These are phyloP conservation scores for Fraxinus ornus DNA, from an alignment of 305 asterid species.

Conservation along the genomic window DNA sequence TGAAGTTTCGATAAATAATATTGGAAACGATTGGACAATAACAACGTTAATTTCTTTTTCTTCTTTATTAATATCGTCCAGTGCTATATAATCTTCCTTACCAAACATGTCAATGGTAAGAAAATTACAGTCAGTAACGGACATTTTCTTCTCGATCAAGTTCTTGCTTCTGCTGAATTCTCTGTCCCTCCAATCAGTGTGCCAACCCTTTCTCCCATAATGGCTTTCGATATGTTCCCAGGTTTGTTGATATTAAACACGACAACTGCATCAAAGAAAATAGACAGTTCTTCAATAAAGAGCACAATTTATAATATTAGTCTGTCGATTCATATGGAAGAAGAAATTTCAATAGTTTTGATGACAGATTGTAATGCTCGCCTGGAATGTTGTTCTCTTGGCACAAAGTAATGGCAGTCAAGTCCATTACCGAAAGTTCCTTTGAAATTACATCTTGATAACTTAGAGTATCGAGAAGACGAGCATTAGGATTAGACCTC, in stretches of 20 bases:
- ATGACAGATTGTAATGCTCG: slow-evolving; percentile 14
- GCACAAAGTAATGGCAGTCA: slow-evolving; percentile 96
- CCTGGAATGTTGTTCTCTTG: slow-evolving; percentile 98
- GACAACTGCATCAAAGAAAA: slow-evolving; percentile 57
- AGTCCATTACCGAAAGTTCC: slow-evolving; percentile 93
- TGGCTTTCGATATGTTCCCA: slow-evolving; percentile 84
- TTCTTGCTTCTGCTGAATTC: slow-evolving; percentile 40
- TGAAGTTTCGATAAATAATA: not conserved
- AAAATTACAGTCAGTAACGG: not conserved
- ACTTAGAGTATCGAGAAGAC: slow-evolving; percentile 65
- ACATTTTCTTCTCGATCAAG: slow-evolving; percentile 22
- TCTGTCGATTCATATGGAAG: not conserved
- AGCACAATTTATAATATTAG: not conserved
- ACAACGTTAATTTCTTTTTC: not conserved
- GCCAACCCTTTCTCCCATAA: slow-evolving; percentile 82
- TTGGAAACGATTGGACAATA: not conserved
- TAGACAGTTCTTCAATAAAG: not conserved
- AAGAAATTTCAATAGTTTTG: not conserved
- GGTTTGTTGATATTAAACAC: slow-evolving; percentile 83
- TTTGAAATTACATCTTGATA: slow-evolving; percentile 84
- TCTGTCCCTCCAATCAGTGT: slow-evolving; percentile 66
- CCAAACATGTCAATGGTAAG: not conserved
- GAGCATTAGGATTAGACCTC: slow-evolving; percentile 69
- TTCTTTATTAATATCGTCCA: too few relatives aligned
- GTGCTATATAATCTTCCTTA: too few relatives aligned